Conservation (phyloP, 495 filamentous ascomycete species). For the Recurvomyces mirabilis region DNA sequence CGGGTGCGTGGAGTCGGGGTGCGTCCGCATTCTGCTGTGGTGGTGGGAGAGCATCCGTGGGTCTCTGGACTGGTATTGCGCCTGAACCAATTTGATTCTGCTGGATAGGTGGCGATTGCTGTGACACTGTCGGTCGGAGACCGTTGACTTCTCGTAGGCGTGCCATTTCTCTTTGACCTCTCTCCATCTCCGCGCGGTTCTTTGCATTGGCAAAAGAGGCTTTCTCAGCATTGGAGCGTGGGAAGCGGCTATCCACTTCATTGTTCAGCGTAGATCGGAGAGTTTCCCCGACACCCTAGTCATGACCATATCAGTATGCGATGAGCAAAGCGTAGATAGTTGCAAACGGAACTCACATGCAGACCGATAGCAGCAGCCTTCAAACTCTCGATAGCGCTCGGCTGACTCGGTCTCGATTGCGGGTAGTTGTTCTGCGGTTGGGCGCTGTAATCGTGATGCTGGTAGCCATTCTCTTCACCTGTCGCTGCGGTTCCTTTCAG, state of each 20-base stretch:
- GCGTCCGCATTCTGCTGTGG: background rate
- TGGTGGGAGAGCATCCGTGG: background rate
- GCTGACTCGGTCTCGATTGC: too few relatives aligned
- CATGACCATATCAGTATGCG: background rate
- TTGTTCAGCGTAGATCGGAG: conserved; percentile 12
- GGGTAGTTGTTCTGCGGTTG: background rate
- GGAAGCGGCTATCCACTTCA: conserved; percentile 4
- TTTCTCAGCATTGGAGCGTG: conserved; percentile 6
- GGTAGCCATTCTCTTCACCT: background rate
- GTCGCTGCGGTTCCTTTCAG: background rate
- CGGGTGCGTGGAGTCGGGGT: background rate
- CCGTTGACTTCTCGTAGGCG: conserved; percentile 5
- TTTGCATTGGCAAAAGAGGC: conserved; percentile 3
- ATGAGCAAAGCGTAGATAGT: too few relatives aligned
- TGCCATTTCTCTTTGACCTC: conserved; percentile 13
- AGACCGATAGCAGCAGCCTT: conserved; percentile 9
- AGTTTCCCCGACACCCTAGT: conserved; percentile 12
- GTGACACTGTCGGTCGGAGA: background rate
- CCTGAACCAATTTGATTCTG: background rate
- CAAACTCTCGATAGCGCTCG: conserved; percentile 3
- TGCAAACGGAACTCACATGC: conserved; percentile 11
- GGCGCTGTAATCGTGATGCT: background rate
- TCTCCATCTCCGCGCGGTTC: conserved; percentile 3
- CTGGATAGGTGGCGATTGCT: background rate
- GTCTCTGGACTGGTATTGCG: background rate